Evolutionary conservation across 1,284 basidiomycete species (phyloP), one percentile per base, ranked within the genome.

Genomic region (Cutaneotrichosporon dermatis): DNA sequence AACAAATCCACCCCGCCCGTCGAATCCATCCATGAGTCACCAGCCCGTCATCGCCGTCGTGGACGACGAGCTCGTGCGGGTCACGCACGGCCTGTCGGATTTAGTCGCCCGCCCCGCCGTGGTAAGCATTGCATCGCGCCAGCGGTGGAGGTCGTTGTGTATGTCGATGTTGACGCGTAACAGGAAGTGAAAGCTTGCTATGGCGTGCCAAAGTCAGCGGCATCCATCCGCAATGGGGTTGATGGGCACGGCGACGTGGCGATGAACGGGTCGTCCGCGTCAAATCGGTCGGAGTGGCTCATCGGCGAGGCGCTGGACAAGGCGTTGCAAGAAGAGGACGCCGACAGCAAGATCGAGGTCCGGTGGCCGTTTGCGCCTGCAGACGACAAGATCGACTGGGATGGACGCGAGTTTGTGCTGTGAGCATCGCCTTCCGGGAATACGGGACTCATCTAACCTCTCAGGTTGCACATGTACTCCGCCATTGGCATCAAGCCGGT

Each of bases 391-490:
- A 66, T 74, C 51, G 90, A 97, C 73, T 97, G 89, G 87, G 83
- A 83, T n/a, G 93, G 93, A 66, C 87, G 91, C 45, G 92, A 94
- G 74, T 93, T 90, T 5, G 80, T 98, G 44, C 90, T 94, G 93
- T 93, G 72, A 66, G 86, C 79, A 6, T 51, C 33, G 25, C 25
- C 25, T 25, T 42, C 49, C 57, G 9, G 10, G n/a, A 35, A 57
- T 35, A 40, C 39, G 9, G 39, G 9, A 40, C 39, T 45, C 35
- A 25, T 66, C 44, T 60, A 58, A 63, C 62, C 9, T n/a, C 25
- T 25, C 79, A 95, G 93, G 86, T 88, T 90, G 78, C 83, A 96
- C 69, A 79, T 93, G 48, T 92, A 92, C 79, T 83, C 82, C 58
- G 82, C 83, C 51, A 82, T 97, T 13, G 84, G 85, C 67, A 83